phyloP scores from a whole-genome alignment of 2,329 filamentous ascomycete species.

The Dryadomyces quercus-mongolicae region DNA sequence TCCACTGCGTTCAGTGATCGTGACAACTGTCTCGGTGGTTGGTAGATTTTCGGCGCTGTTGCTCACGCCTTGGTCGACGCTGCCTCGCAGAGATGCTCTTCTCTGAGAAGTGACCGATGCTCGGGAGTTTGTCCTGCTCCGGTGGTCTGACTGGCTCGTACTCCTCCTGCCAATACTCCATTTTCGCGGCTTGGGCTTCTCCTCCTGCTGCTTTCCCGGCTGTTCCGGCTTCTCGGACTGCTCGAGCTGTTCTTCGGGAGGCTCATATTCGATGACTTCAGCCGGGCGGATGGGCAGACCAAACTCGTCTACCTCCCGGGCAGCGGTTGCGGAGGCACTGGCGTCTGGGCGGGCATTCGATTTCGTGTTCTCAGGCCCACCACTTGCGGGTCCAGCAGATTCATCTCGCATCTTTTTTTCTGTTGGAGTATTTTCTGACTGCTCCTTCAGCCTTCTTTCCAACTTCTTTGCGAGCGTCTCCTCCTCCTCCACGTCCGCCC shows the following conservation, averaged over 20 bases:
- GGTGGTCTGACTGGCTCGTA: constrained; percentile 7
- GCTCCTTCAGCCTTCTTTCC: constrained; percentile 4
- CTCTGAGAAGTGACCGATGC: constrained; percentile 9
- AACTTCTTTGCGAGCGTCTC: constrained; percentile 8
- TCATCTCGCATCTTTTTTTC: neutral
- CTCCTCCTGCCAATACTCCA: constrained; percentile 8
- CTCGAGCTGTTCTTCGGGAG: neutral
- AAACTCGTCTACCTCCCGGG: constrained; percentile 53
- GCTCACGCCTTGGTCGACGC: neutral
- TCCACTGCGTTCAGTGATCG: neutral
- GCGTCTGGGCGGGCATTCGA: neutral
- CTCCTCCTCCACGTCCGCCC: constrained; percentile 2
- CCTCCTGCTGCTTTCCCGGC: neutral
- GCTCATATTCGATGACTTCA: constrained; percentile 19
- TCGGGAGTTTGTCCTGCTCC: constrained; percentile 6
- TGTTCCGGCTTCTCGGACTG: neutral
- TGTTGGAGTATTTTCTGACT: neutral
- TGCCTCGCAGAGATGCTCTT: constrained; percentile 5
- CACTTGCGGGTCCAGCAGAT: neutral
- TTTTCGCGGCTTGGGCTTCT: constrained; percentile 3
- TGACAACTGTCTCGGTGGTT: neutral
- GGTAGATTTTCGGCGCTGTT: too few relatives aligned
- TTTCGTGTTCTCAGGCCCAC: neutral
- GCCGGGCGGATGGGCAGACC: constrained; percentile 49
- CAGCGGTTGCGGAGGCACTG: neutral